Evolutionary conservation across 2,329 filamentous ascomycete species (phyloP), one percentile per base, ranked within the genome.

Genomic region (Trematosphaeria pertusa): DNA sequence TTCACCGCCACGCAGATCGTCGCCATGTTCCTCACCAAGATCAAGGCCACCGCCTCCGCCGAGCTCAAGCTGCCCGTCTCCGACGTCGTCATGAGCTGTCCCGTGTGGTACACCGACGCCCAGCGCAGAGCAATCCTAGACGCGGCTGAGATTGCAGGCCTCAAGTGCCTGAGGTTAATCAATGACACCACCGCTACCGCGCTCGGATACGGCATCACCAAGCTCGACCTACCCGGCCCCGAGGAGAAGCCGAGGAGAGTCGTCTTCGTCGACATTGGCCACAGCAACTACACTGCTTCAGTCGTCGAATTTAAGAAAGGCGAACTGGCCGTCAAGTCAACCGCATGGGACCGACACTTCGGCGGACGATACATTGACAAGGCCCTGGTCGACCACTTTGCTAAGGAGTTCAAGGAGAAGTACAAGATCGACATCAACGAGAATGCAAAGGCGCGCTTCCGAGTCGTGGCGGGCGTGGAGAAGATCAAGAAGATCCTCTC

Each of bases 401-500:
- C 88, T 65, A 87, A 89, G 69, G 92, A 97, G 75, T 99, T 97
- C 83, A 90, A 94, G 79, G 89, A 91, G 76, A 97, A 96, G 77
- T 96, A 90, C 85, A 96, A 96, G 83, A 89, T 97, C 63, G 92
- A 97, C 73, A 93, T 99, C 78, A 85, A 86, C 75, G 86, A 85
- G 60, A 94, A 97, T 78, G 84, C 87, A 59, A 96, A 96, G 79
- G 94, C 93, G 48, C 84, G 87, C 74, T 86, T 92, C 60, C 91
- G 94, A 72, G 89, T 95, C 62, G 83, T 89, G 32, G 86, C 91
- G 52, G 91, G 89, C 46, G 91, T 92, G 44, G 94, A 99, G 83
- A 97, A 96, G 83, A 79, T 96, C 71, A 99, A 99, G 87, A 97
- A 97, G 86, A 87, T 97, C 45, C 81, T 99, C 46, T 97, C 93